These are phyloP conservation scores for Botrytis elliptica DNA, from an alignment of 2,329 filamentous ascomycete species.

Conservation along the genomic window DNA sequence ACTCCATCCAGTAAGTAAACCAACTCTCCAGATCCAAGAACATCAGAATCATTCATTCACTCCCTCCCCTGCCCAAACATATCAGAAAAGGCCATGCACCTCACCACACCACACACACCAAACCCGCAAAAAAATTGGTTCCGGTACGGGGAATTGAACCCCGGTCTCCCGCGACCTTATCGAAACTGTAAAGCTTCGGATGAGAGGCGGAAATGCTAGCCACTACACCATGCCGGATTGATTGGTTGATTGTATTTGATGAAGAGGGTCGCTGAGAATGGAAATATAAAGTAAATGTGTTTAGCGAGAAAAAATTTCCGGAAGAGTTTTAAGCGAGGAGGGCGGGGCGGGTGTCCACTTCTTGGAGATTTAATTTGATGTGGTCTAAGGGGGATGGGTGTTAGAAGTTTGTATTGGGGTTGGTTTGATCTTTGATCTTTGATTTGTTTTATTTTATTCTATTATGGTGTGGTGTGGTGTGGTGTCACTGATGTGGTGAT, in stretches of 20 bases:
- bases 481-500: too few relatives aligned
- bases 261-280: accelerated
- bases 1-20: too few relatives aligned
- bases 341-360: background rate
- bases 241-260: background rate
- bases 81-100: too few relatives aligned
- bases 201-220: background rate
- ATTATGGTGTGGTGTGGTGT: too few relatives aligned
- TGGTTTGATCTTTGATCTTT: too few relatives aligned
- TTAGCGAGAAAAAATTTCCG: background rate
- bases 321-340: background rate
- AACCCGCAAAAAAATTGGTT: accelerated
- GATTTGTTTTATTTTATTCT: too few relatives aligned
- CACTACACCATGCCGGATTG: background rate
- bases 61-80: too few relatives aligned
- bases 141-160: background rate
- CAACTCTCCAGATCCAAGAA: too few relatives aligned
- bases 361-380: background rate
- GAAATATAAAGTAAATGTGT: background rate
- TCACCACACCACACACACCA: too few relatives aligned
- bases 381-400: too few relatives aligned
- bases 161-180: background rate
- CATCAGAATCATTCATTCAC: too few relatives aligned
- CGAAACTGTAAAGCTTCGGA: background rate
- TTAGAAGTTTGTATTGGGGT: too few relatives aligned